Conservation (phyloP, 805 yeast genomes). For the Saccharomycopsis javanensis region DNA sequence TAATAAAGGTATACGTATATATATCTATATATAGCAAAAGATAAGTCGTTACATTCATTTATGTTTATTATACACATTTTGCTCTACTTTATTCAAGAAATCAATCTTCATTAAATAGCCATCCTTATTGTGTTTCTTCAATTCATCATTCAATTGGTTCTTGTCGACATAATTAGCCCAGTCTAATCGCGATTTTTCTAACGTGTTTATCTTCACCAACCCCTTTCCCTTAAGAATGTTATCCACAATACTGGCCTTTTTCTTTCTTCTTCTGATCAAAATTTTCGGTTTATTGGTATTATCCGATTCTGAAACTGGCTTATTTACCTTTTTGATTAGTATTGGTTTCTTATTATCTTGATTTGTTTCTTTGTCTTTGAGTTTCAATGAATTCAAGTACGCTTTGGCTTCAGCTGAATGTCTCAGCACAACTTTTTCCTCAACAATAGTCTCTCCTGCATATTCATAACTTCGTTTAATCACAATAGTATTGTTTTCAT, state of each 20-base stretch:
- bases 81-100: conserved; percentile 68
- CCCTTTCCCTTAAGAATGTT: conserved; percentile 62
- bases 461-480: conserved; percentile 75
- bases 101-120: conserved; percentile 91
- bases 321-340: not conserved
- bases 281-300: conserved; percentile 11
- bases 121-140: conserved; percentile 69
- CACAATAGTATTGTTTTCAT: conserved; percentile 31
- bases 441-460: conserved; percentile 78
- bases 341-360: not conserved
- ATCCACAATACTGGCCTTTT: conserved; percentile 67
- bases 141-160: conserved; percentile 74
- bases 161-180: conserved; percentile 93
- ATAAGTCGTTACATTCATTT: not conserved
- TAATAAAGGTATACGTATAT: too few species aligned
- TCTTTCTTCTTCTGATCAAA: conserved; percentile 38
- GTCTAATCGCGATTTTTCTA: conserved; percentile 87
- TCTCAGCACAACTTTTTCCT: conserved; percentile 66
- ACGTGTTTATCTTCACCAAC: conserved; percentile 74
- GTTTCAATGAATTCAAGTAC: conserved; percentile 48
- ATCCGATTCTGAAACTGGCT: conserved; percentile 20
- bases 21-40: not conserved
- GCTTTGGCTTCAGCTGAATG: conserved; percentile 84
- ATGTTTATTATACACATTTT: conserved; percentile 28
- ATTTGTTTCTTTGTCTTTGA: conserved; percentile 21